Conservation (phyloP, 2,329 filamentous ascomycete species). For the Onygena corvina region DNA sequence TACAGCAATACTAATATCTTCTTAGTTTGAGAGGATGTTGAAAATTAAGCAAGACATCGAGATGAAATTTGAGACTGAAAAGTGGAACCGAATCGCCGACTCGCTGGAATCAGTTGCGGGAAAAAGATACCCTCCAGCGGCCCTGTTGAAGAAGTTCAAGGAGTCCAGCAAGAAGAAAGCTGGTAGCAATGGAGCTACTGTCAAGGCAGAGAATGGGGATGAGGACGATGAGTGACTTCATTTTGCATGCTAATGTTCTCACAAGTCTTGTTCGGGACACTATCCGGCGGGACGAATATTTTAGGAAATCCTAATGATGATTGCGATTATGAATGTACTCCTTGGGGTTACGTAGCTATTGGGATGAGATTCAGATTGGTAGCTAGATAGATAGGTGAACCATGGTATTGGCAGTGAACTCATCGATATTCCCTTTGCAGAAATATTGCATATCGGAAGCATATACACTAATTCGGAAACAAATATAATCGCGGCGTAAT, state of each 20-base stretch:
- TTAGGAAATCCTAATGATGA: too few relatives aligned
- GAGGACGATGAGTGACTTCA: not conserved
- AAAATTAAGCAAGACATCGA: slow-evolving; percentile 31
- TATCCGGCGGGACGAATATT: too few relatives aligned
- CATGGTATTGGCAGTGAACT: not conserved
- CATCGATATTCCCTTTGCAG: too few relatives aligned
- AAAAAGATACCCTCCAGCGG: slow-evolving; percentile 23
- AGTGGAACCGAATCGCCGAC: slow-evolving; percentile 30
- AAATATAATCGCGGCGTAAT: too few relatives aligned
- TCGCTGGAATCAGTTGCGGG: slow-evolving; percentile 24
- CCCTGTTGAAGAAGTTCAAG: slow-evolving; percentile 32
- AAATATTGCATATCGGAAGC: too few relatives aligned
- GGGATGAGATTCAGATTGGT: not conserved
- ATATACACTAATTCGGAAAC: too few relatives aligned
- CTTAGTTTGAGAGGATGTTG: slow-evolving; percentile 23
- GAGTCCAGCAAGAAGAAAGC: slow-evolving; percentile 24
- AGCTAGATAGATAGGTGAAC: not conserved
- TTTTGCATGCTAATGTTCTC: not conserved
- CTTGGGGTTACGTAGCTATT: too few relatives aligned
- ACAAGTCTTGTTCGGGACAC: not conserved
- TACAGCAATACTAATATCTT: too few relatives aligned
- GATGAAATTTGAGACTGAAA: slow-evolving; percentile 28
- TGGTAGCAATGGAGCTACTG: not conserved
- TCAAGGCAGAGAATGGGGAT: not conserved
- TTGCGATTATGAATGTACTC: too few relatives aligned